These are phyloP conservation scores for Metschnikowia proteae DNA, from an alignment of 805 yeast genomes.

Conservation along the genomic window DNA sequence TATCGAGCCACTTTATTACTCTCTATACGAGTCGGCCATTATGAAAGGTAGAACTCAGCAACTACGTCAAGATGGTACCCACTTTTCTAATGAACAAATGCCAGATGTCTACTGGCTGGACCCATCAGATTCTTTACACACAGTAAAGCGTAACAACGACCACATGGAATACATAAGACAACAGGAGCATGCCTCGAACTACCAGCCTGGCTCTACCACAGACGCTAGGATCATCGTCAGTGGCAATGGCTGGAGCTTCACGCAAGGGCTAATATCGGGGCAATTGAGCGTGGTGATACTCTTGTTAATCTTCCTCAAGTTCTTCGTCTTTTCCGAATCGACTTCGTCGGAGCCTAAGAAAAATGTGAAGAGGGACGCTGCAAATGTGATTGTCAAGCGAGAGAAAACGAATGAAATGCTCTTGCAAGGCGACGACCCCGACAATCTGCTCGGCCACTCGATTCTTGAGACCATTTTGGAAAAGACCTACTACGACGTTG, in stretches of 20 bases:
- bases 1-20: not conserved
- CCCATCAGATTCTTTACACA: not conserved
- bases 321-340: constrained; percentile 73
- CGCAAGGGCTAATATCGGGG: constrained; percentile 72
- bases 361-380: constrained; percentile 23
- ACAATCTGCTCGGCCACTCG: constrained; percentile 11
- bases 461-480: constrained; percentile 58
- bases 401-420: constrained; percentile 21
- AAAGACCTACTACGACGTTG: constrained; percentile 88
- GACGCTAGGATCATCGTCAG: constrained; percentile 1
- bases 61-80: not conserved
- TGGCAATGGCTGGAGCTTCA: constrained; percentile 55
- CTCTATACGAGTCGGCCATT: not conserved
- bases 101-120: not conserved
- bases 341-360: constrained; percentile 19
- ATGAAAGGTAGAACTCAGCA: constrained; percentile 1
- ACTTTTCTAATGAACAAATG: not conserved
- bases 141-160: not conserved
- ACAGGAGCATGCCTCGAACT: not conserved
- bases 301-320: constrained; percentile 61
- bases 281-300: constrained; percentile 68
- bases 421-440: constrained; percentile 9
- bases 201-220: not conserved
- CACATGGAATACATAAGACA: not conserved
- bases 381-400: constrained; percentile 32